Evolutionary conservation across 129 eudicot genomes (phyloP), one percentile per base, ranked within the genome.

Genomic region (sunflower (Helianthus annuus)): DNA sequence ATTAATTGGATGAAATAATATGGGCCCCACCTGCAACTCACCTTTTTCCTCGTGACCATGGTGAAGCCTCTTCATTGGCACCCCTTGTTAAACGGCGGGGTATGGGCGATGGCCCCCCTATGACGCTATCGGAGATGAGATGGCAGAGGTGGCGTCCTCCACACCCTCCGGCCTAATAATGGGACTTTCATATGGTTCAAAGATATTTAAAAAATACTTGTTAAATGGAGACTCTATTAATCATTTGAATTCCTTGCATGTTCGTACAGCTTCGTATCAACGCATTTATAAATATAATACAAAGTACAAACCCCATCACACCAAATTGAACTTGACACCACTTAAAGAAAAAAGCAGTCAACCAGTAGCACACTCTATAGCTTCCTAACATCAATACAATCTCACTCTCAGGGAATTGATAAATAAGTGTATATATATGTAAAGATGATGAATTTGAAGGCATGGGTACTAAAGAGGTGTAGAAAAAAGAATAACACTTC

Each of bases 221-320:
- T 64, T 24, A 48, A 60, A 64, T 48, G 42, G 55, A 74, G 63
- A 39, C 66, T 14, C 66, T 14, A 45, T 65, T 65, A 69, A 85
- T 72, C 68, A 73, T 79, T 80, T 69, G 62, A 51, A 59, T 32
- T 32, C 2, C 36, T 73, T 83, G 74, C 82, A 70, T 84, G 85
- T 83, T 84, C 89, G 88, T 89, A 84, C 96, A 82, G 12, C 54
- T 77, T 82, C 86, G 81, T 84, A 80, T 81, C 66, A 54, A 71
- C 61, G 71, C 34, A 34, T 71, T 58, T 69, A 75, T 59, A 75
- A 45, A 62, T 49, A 70, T 77, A 34, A 70, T 32, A 76, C 54
- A 64, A 63, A 59, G 12, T 68, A 32, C 60, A 32, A 32, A 32
- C 36, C 22, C 22, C 0, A 19, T 19, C 22, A 19, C 0, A 32